Conservation (phyloP, 148 eudicot species). For the Nepenthes mirabilis region DNA sequence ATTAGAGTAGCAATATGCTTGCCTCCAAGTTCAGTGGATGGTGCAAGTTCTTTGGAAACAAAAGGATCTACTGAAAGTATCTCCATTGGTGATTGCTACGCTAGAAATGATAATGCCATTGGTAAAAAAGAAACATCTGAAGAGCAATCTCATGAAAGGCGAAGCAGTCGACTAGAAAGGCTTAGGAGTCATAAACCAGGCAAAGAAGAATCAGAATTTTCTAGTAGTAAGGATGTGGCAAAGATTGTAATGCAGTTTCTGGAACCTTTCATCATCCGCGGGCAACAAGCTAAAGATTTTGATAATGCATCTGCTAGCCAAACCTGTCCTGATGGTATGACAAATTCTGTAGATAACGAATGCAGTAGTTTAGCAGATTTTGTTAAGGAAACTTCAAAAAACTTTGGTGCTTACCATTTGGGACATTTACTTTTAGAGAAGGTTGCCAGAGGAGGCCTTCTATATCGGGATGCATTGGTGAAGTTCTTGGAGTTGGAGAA, state of each 20-base stretch:
- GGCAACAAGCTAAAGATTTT: conserved; percentile 26
- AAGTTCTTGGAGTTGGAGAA: conserved; percentile 79
- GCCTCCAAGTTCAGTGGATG: conserved; percentile 28
- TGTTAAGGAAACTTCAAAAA: conserved; percentile 39
- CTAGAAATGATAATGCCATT: conserved; percentile 23
- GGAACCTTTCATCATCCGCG: conserved; percentile 44
- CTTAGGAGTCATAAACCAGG: conserved; percentile 84
- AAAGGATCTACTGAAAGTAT: conserved; percentile 20
- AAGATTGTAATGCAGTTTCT: conserved; percentile 57
- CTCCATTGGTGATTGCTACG: conserved; percentile 19
- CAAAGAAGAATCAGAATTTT: conserved; percentile 70
- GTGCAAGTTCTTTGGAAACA: conserved; percentile 10
- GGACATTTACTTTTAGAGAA: conserved; percentile 79
- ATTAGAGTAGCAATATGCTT: conserved; percentile 43
- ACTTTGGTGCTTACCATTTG: conserved; percentile 68
- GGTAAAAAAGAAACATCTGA: conserved; percentile 40
- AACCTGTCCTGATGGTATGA: conserved; percentile 10
- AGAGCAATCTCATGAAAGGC: conserved; percentile 79
- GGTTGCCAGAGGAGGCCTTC: conserved; percentile 42
- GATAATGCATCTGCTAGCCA: conserved; percentile 21
- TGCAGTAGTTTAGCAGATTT: conserved; percentile 41
- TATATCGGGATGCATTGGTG: conserved; percentile 38
- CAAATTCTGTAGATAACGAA: conserved; percentile 26
- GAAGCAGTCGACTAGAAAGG: conserved; percentile 76
- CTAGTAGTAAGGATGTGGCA: conserved; percentile 48